Evolutionary conservation across 2,329 filamentous ascomycete genomes (phyloP).

Genomic region (Coniella vitis): DNA sequence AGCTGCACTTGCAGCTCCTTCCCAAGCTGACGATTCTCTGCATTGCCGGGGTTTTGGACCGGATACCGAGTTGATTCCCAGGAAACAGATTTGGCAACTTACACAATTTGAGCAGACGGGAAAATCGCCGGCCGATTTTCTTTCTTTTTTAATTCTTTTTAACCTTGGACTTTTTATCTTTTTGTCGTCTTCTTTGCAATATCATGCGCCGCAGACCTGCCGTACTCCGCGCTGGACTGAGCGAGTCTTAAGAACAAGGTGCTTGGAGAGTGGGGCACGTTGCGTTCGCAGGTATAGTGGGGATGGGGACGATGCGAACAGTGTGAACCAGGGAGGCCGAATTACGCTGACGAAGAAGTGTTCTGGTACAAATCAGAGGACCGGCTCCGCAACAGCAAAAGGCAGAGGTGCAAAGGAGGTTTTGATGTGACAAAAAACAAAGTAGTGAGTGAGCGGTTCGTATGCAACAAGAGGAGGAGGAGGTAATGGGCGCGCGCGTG

Average conservation of each 20-base stretch:
- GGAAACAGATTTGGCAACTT: slow-evolving; percentile 5
- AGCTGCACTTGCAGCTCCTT: neutral
- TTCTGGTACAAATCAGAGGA: neutral
- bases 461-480: neutral
- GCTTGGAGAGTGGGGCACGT: slow-evolving; percentile 7
- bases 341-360: neutral
- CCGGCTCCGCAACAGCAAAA: neutral
- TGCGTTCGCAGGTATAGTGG: neutral
- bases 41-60: neutral
- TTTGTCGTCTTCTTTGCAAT: neutral
- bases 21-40: slow-evolving; percentile 2
- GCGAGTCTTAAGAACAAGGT: neutral
- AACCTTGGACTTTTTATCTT: neutral
- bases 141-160: neutral
- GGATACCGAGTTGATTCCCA: neutral
- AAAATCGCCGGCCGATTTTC: neutral
- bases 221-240: neutral
- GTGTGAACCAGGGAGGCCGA: neutral
- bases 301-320: neutral
- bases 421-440: neutral
- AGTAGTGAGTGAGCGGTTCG: neutral
- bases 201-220: neutral
- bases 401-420: neutral
- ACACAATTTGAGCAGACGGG: neutral
- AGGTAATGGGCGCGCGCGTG: neutral